phyloP scores from a whole-genome alignment of 306 rosid species.

The Lathyrus tuberosus region DNA sequence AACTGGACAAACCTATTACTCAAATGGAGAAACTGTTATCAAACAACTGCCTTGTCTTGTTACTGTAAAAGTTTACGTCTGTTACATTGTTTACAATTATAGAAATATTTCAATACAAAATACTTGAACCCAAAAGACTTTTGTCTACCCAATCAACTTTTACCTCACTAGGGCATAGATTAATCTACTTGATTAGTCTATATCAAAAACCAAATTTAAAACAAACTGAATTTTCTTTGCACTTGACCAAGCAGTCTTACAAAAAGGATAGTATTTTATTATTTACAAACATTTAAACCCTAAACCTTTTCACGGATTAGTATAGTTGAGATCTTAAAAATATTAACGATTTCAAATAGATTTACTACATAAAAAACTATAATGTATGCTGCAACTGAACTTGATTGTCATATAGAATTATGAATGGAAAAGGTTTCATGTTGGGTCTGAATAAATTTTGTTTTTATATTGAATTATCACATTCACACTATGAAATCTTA shows the following conservation, averaged over 20 bases:
- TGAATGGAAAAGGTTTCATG: conserved; percentile 10
- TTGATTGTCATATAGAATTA: conserved; percentile 14
- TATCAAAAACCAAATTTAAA: background rate
- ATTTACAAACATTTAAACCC: background rate
- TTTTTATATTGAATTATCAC: conserved; percentile 13
- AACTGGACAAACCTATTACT: background rate
- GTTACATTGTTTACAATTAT: background rate
- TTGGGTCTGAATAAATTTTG: conserved; percentile 25
- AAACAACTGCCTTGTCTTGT: background rate
- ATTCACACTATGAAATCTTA: conserved; percentile 13
- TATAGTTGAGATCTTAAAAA: conserved; percentile 18
- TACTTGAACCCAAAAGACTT: background rate
- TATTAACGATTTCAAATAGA: conserved; percentile 4
- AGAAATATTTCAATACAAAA: conserved; percentile 8
- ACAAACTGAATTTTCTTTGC: conserved; percentile 18
- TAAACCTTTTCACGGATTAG: conserved; percentile 9
- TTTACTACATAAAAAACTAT: conserved; percentile 11
- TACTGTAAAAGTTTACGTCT: background rate
- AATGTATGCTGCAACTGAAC: conserved; percentile 5
- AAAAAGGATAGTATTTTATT: background rate
- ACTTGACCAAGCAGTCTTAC: conserved; percentile 2
- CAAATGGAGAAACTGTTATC: conserved; percentile 5
- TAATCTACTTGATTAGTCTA: background rate
- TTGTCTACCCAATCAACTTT: conserved; percentile 2
- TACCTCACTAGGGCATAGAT: background rate